Evolutionary conservation across 2,329 filamentous ascomycete genomes (phyloP).

Genomic region (Pyrenophora graminea): DNA sequence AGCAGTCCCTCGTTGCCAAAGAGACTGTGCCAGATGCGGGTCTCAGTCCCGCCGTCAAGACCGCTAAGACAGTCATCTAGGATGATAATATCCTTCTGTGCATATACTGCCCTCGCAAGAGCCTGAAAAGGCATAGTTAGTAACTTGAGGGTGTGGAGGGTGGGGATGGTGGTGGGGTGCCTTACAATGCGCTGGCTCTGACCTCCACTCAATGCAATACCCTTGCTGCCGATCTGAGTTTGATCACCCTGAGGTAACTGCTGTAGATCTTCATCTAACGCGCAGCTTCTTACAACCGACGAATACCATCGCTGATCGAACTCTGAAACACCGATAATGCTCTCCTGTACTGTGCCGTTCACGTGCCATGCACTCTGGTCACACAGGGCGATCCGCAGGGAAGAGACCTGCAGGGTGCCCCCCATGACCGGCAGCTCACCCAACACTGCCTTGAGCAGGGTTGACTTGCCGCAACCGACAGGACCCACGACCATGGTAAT

Average conservation of each 20-base stretch:
- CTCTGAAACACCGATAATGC: conserved; percentile 42
- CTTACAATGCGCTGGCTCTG: conserved; percentile 57
- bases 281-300: conserved; percentile 41
- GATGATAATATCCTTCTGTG: conserved; percentile 53
- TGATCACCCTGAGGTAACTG: conserved; percentile 43
- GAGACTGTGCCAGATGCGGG: conserved; percentile 53
- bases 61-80: conserved; percentile 59
- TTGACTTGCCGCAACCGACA: conserved; percentile 59
- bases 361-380: conserved; percentile 47
- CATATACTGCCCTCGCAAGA: conserved; percentile 59
- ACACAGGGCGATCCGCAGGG: conserved; percentile 42
- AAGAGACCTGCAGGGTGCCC: conserved; percentile 38
- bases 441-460: conserved; percentile 46
- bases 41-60: conserved; percentile 55
- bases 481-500: conserved; percentile 57
- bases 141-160: conserved; percentile 7
- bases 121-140: conserved; percentile 35
- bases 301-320: conserved; percentile 47
- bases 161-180: conserved; percentile 17
- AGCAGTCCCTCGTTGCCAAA: conserved; percentile 54
- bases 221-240: conserved; percentile 57
- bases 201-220: conserved; percentile 57
- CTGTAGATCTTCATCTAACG: conserved; percentile 41
- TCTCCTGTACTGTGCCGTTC: conserved; percentile 45
- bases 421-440: conserved; percentile 41